A percentile compares a stretch with the other conserved stretches of the same genome.
Evolutionary conservation across 2,329 filamentous ascomycete genomes (phyloP).

Genomic region (Fusarium sp.): DNA sequence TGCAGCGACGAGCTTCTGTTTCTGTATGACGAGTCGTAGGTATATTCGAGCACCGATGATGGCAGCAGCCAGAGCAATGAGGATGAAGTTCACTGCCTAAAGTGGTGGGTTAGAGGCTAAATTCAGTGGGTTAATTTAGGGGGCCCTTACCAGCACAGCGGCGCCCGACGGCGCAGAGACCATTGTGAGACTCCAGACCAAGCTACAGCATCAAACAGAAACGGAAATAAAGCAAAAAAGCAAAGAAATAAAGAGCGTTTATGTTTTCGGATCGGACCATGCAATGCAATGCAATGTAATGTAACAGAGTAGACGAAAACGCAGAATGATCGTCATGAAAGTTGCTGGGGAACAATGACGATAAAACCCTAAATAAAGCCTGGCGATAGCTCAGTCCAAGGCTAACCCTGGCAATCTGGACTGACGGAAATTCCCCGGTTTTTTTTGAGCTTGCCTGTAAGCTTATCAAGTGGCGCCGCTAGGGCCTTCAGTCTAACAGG

Average conservation of each 20-base stretch:
- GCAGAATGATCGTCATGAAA: not conserved
- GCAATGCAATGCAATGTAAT: not conserved
- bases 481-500: not conserved
- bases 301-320: not conserved
- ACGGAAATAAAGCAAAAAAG: not conserved
- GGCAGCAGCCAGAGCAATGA: not conserved
- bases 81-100: not conserved
- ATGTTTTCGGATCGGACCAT: not conserved
- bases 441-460: not conserved
- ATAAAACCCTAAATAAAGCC: not conserved
- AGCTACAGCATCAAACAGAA: not conserved
- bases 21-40: slow-evolving; percentile 25
- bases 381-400: not conserved
- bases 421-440: not conserved
- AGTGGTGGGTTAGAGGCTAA: not conserved
- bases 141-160: slow-evolving; percentile 2
- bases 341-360: not conserved
- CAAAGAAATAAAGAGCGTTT: not conserved
- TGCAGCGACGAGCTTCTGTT: slow-evolving; percentile 7
- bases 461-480: not conserved
- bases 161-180: slow-evolving; percentile 10
- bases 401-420: not conserved
- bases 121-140: not conserved
- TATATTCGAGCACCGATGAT: slow-evolving; percentile 26
- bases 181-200: not conserved